A percentile compares a stretch with the other conserved stretches of the same genome.
Evolutionary conservation across 2,329 filamentous ascomycete species (phyloP).

Genomic region (Apiospora phragmitis): DNA sequence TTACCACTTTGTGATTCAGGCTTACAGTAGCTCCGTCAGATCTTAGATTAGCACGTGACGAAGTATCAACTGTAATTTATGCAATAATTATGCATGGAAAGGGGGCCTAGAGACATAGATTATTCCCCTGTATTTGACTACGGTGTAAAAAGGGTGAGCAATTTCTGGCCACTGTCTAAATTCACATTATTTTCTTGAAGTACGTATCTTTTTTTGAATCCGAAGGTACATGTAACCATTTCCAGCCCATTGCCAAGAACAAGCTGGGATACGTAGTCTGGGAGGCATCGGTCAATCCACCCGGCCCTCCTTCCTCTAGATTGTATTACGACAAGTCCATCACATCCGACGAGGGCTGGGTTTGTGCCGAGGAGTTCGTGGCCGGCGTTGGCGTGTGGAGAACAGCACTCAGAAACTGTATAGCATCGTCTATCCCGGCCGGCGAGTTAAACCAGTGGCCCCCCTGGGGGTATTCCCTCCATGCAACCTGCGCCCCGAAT

Average conservation of each 20-base stretch:
- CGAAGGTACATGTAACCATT: too few species aligned
- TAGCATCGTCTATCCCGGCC: conserved; percentile 42
- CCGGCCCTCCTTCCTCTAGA: not conserved
- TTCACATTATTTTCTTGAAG: not conserved
- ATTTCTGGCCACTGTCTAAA: not conserved
- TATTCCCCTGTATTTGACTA: too few species aligned
- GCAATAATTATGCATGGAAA: not conserved
- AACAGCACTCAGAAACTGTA: conserved; percentile 31
- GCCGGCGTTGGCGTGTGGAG: not conserved
- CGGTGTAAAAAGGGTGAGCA: too few species aligned
- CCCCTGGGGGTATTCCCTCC: conserved; percentile 43
- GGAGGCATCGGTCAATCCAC: not conserved
- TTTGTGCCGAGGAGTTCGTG: not conserved
- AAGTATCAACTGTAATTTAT: not conserved
- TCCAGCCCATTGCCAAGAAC: not conserved
- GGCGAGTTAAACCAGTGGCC: conserved; percentile 49
- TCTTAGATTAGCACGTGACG: not conserved
- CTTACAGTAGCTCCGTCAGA: not conserved
- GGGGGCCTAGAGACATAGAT: too few species aligned
- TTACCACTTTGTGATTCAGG: not conserved
- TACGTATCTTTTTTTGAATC: not conserved
- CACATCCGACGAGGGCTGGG: not conserved
- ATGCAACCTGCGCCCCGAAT: conserved; percentile 40
- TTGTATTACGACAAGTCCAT: not conserved
- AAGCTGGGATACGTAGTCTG: not conserved